phyloP scores from a whole-genome alignment of 441 rosid genomes.

The Arabidopsis hybrid region DNA sequence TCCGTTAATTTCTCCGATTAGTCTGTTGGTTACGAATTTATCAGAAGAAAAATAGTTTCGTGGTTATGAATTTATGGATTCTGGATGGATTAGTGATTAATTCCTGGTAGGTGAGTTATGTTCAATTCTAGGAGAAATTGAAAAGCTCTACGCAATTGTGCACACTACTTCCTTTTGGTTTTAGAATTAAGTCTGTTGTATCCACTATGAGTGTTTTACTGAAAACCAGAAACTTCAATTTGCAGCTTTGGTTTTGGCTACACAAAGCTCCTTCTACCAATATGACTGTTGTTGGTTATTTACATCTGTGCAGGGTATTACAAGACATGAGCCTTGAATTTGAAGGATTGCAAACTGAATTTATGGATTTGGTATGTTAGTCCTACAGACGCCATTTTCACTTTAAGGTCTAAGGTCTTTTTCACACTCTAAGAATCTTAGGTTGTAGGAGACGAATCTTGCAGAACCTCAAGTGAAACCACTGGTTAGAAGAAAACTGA shows the following conservation, averaged over 20 bases:
- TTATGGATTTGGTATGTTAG: slow-evolving; percentile 68
- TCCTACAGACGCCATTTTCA: slow-evolving; percentile 25
- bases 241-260: slow-evolving; percentile 5
- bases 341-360: slow-evolving; percentile 56
- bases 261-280: neutral
- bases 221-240: neutral
- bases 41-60: neutral
- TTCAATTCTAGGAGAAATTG: slow-evolving; percentile 7
- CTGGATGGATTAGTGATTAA: slow-evolving; percentile 9
- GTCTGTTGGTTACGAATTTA: too few relatives aligned
- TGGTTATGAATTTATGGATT: slow-evolving; percentile 17
- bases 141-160: neutral
- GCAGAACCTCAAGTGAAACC: slow-evolving; percentile 56
- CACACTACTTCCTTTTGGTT: neutral
- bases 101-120: slow-evolving; percentile 7
- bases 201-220: slow-evolving; percentile 16
- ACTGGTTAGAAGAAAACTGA: slow-evolving; percentile 55
- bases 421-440: slow-evolving; percentile 48
- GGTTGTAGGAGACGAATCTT: slow-evolving; percentile 58
- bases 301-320: slow-evolving; percentile 59
- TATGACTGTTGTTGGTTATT: slow-evolving; percentile 6
- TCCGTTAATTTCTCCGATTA: neutral
- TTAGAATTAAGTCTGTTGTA: neutral
- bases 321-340: slow-evolving; percentile 76
- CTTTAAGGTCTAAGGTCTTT: slow-evolving; percentile 14